Evolutionary conservation across 805 yeast species (phyloP), one percentile per base, ranked within the genome.

Genomic region (Kodamaea hsintzibuensis): DNA sequence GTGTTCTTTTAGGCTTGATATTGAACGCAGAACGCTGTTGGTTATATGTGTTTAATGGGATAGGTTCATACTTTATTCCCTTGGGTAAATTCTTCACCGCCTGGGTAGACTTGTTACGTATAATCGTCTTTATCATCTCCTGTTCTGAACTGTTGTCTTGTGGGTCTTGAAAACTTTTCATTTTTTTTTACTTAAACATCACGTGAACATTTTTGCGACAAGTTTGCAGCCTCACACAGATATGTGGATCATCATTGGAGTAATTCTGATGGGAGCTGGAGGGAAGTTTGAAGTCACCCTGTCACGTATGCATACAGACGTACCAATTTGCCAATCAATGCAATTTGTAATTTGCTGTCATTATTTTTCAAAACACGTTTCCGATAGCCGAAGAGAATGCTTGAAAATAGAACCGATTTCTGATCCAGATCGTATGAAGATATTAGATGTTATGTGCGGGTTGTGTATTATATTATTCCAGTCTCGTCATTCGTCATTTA

Each of bases 1-100:
- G 73, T 1, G 85, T 82, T 16, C 80, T 72, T 50, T 74, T 66
- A 1, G 80, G 79, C 59, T 81, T 80, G 67, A 87, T 83, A 65
- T 86, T 88, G 61, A 78, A 81, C 7, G 90, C 85, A 18, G 93
- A 87, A 54, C 84, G 75, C 42, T 71, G 72, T 7, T 83, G 78
- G 67, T 88, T 86, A 72, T 76, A 88, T 57, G 79, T 76, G 53
- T 85, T 76, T 30, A 52, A 77, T 27, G 88, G 87, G 45, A 67
- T 66, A 12, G 74, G 62, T 51, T 73, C 72, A 56, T 60, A 66
- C 14, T 19, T 39, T 27, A 50, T 38, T 7, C 53, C 53, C 33
- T 44, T 45, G 17, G 53, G 49, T 19, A 50, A 39, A 77, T 75
- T 43, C 74, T 55, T 55, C 35, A 43, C 49, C 17, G 49, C 57